Evolutionary conservation across 108 stramenopile species (phyloP).

Genomic region (Skeletonema costatum): DNA sequence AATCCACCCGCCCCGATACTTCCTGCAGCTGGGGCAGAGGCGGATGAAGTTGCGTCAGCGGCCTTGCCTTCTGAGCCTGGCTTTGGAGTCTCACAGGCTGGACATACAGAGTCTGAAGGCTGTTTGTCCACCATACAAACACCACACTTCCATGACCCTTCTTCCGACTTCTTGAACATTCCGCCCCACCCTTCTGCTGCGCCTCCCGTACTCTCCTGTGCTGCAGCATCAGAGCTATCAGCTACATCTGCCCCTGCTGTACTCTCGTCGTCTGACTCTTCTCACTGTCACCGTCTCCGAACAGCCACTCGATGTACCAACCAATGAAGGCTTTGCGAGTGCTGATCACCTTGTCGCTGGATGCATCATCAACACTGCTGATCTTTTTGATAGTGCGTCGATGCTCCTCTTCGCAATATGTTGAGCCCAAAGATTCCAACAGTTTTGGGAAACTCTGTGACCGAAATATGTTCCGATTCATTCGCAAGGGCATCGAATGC

Average conservation of each 20-base stretch:
- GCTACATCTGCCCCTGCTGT: constrained; percentile 9
- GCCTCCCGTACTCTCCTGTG: neutral
- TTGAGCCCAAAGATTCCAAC: constrained; percentile 82
- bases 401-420: constrained; percentile 90
- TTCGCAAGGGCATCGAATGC: constrained; percentile 45
- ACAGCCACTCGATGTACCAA: constrained; percentile 91
- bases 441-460: constrained; percentile 66
- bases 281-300: constrained; percentile 78
- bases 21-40: too few species aligned
- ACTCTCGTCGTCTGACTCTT: constrained; percentile 30
- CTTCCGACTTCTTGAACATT: constrained; percentile 54
- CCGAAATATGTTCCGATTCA: constrained; percentile 34
- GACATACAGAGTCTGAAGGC: too few species aligned
- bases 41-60: too few species aligned
- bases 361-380: constrained; percentile 15
- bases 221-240: neutral
- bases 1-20: too few species aligned
- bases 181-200: constrained; percentile 51
- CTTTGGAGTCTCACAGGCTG: too few species aligned
- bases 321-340: constrained; percentile 59
- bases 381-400: constrained; percentile 63
- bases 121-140: constrained; percentile 62
- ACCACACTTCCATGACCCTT: constrained; percentile 87
- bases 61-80: too few species aligned
- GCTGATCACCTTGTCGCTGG: constrained; percentile 34